Conservation (phyloP, 257 asterid genomes). For the Cordia subcordata region DNA sequence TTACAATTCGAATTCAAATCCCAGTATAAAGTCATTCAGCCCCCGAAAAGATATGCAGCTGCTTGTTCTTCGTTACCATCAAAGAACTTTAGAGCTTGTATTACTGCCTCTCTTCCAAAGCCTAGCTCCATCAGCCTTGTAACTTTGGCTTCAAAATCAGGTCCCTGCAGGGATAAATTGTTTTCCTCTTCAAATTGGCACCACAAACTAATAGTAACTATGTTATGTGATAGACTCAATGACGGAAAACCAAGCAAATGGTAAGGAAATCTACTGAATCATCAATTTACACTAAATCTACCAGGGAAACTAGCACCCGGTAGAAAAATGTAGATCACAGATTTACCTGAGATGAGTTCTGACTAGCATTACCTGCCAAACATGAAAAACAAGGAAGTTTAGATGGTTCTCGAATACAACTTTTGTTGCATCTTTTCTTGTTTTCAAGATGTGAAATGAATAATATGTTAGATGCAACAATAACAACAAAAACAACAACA, state of each 20-base stretch:
- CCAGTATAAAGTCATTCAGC: constrained; percentile 28
- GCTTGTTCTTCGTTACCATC: constrained; percentile 95
- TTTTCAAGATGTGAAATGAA: too few species aligned
- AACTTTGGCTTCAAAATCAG: constrained; percentile 85
- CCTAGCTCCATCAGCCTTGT: constrained; percentile 87
- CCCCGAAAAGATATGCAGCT: constrained; percentile 87
- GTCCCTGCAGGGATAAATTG: constrained; percentile 39
- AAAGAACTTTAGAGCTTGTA: constrained; percentile 76
- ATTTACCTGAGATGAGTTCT: constrained; percentile 39
- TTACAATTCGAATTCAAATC: neutral
- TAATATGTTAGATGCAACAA: neutral
- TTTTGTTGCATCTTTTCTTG: too few species aligned
- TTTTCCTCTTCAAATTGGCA: neutral
- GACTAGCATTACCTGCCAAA: constrained; percentile 44
- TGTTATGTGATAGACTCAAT: neutral
- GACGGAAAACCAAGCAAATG: neutral
- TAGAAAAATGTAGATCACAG: neutral
- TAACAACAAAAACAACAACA: neutral
- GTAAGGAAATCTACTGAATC: neutral
- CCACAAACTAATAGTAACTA: neutral
- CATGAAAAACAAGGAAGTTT: constrained; percentile 14
- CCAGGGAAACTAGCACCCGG: neutral
- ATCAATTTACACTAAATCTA: neutral
- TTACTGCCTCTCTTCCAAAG: constrained; percentile 80
- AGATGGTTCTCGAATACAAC: constrained; percentile 9